Conservation (phyloP, 2,329 filamentous ascomycete species). For the Neopestalotiopsis sp. region DNA sequence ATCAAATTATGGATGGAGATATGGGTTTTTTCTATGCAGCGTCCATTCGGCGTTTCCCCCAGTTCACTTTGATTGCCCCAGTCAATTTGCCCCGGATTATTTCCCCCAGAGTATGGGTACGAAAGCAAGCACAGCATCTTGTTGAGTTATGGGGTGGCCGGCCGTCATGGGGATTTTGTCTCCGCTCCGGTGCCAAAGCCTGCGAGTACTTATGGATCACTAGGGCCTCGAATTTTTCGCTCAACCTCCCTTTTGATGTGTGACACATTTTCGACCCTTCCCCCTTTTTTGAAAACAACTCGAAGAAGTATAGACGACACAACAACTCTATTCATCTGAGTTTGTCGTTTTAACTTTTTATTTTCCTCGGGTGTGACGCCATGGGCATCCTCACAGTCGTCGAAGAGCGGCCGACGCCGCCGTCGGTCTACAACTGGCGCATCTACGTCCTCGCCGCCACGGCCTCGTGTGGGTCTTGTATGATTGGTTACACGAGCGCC, state of each 20-base stretch:
- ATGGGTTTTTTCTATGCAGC: neutral
- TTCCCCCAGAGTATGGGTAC: conserved; percentile 14
- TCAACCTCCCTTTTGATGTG: conserved; percentile 1
- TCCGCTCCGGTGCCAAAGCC: conserved; percentile 2
- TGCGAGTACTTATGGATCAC: conserved; percentile 12
- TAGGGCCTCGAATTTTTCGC: conserved; percentile 8
- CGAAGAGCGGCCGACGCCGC: conserved; percentile 17
- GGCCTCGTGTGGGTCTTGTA: conserved; percentile 24
- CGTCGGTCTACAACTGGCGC: conserved; percentile 18
- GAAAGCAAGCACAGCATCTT: neutral
- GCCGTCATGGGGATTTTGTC: conserved; percentile 11
- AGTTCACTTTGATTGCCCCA: neutral
- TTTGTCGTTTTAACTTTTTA: too few relatives aligned
- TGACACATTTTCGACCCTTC: conserved; percentile 1
- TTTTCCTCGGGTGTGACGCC: neutral
- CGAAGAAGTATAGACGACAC: neutral
- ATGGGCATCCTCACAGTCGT: conserved; percentile 11
- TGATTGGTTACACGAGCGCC: conserved; percentile 53
- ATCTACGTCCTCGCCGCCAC: conserved; percentile 12
- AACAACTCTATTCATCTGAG: neutral
- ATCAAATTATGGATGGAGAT: neutral
- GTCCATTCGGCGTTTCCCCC: neutral
- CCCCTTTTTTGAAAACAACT: neutral
- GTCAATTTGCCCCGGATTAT: conserved; percentile 11
- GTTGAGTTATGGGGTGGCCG: neutral